Evolutionary conservation across 192 early-diverging fungal species (phyloP).

Genomic region (Rhizophlyctis rosea): DNA sequence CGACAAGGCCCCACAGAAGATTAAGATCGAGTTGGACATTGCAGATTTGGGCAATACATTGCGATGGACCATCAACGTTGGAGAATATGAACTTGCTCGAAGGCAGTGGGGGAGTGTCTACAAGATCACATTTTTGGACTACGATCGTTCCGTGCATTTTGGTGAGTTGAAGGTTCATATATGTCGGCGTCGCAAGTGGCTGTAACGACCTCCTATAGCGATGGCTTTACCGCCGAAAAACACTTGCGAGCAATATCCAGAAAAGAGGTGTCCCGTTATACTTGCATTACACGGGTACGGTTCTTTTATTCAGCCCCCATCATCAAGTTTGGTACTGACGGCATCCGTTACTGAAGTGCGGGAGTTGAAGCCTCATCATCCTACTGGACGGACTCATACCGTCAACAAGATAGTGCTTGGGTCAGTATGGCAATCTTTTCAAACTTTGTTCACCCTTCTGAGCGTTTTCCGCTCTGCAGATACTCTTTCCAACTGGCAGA

Average conservation of each 20-base stretch:
- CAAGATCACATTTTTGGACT: constrained; percentile 68
- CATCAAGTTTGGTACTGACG: too few species aligned
- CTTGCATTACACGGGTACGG: constrained; percentile 66
- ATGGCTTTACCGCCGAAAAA: constrained; percentile 44
- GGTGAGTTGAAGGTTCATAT: constrained; percentile 33
- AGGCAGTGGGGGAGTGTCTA: constrained; percentile 51
- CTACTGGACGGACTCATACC: constrained; percentile 63
- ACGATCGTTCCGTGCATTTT: constrained; percentile 67
- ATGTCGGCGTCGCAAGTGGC: background rate
- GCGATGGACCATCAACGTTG: constrained; percentile 25
- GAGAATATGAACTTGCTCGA: constrained; percentile 19
- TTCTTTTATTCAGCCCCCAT: background rate
- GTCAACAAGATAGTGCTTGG: constrained; percentile 61
- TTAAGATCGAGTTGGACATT: constrained; percentile 32
- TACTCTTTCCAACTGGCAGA: constrained; percentile 67
- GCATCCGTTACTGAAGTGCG: constrained; percentile 47
- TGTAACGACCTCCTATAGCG: constrained; percentile 22
- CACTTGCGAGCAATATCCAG: constrained; percentile 21
- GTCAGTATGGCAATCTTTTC: constrained; percentile 40
- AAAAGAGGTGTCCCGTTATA: constrained; percentile 53
- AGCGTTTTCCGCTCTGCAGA: constrained; percentile 28
- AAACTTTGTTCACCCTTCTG: constrained; percentile 6
- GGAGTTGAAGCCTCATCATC: constrained; percentile 57
- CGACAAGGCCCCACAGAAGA: background rate
- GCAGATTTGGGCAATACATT: constrained; percentile 26